Evolutionary conservation across 768 basidiomycete genomes (phyloP), one percentile per base, ranked within the genome.

Genomic region (Mycena rosella): DNA sequence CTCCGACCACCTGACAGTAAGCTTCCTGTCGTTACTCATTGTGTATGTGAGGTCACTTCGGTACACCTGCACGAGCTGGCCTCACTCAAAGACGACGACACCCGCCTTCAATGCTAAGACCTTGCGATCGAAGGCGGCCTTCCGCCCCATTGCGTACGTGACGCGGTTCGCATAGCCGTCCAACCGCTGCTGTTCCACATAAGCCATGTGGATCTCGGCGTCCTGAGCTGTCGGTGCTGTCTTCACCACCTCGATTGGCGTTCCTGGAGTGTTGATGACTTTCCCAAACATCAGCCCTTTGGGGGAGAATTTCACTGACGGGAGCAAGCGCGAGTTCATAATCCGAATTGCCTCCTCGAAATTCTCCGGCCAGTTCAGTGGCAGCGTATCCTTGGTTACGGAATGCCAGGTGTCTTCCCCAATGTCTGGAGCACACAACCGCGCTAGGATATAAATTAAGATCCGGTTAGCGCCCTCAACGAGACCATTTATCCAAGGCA

Each of bases 401-500:
- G 40, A 42, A 5, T 17, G 40, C 40, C 40, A 42, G 22, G 60
- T 60, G 22, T 70, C 65, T 45, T 71, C 68, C 3, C 68, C 70
- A 5, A 74, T 48, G 17, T 72, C 60, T 22, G 75, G 73, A 5
- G 69, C 66, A 38, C 74, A 74, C 18, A 74, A 30, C 6, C 67
- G 63, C n/a, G 68, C 62, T 17, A 76, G 53, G 9, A 70, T 44
- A 29, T 71, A 67, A 6, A 75, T 45, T 5, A 76, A 58, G 8
- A 76, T 42, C 34, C 70, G 66, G 65, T 77, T 76, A 1, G 69
- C 63, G 15, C 72, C 72, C 53, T 77, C 74, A 1, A 75, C 65
- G 6, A 76, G 71, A 3, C 77, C 75, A 51, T 77, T 78, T 24
- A 72, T 51, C 77, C 77, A 78, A 0, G 75, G 75, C 22, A 75